Base-by-base conservation (phyloP, 2,329 filamentous ascomycete genomes). In the Coniella lustricola region DNA sequence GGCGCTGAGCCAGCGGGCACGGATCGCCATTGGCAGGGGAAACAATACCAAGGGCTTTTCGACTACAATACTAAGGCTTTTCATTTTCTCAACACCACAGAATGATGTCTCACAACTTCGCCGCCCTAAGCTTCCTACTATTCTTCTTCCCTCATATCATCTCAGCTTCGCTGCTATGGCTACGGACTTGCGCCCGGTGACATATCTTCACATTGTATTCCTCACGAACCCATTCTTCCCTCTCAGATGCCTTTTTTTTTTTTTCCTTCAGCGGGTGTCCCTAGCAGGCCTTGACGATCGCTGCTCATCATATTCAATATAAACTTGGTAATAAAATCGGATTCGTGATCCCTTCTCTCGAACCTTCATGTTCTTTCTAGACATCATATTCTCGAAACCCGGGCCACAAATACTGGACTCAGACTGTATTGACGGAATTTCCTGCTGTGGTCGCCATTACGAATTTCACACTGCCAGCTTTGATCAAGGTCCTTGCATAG, bases 11-110 rank as follows among this genome's bases (percentile, higher is more conserved):
- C 25, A 10, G 10, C 25, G 25, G 5, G 16, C 37, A 20, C 17
- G 37, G 37, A 20, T 29, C 25, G 25, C 25, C 25, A 29, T 29
- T 5, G 25, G 22, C 25, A 37, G 20, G 17, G 25, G 40, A 29
- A 17, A 53, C 51, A 53, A 53, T 53, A 20, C n/a, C 18, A 53
- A 48, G 14, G n/a, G 12, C 17, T 17, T 36, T n/a, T 22, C 20
- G 9, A 13, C 22, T n/a, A 53, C 44, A 53, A 53, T 53, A 20
- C 14, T 25, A 46, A 44, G 33, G 37, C 17, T 32, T 25, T 35
- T 14, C 18, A 25, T 29, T 49, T 32, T 25, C 18, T 40, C 38
- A 34, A 47, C 51, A 46, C 44, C 20, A 29, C 18, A 39, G 36
- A 44, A 32, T 43, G 48, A 53, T 22, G 34, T 45, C 21, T 38